phyloP scores from a whole-genome alignment of 495 filamentous ascomycete species.

The Daldinia grandis region DNA sequence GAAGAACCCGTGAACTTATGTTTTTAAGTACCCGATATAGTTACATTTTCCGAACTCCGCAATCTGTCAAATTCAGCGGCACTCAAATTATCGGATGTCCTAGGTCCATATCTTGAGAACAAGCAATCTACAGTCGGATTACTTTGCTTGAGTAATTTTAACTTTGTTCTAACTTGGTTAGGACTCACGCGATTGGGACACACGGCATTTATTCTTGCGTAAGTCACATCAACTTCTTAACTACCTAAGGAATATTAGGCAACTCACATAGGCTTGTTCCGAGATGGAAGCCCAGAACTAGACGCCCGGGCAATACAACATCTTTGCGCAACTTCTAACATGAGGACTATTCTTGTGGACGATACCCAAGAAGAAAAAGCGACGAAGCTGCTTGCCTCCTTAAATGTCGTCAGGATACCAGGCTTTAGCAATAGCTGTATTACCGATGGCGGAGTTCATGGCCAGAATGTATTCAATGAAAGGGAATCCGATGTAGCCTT shows the following conservation, averaged over 20 bases:
- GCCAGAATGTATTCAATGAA: neutral
- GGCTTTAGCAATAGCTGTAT: neutral
- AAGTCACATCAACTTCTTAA: slow-evolving; percentile 12
- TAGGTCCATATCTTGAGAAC: neutral
- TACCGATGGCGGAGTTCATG: neutral
- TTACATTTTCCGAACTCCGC: slow-evolving; percentile 30
- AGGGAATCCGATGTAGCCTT: slow-evolving; percentile 45
- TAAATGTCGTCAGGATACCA: slow-evolving; percentile 25
- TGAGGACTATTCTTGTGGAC: slow-evolving; percentile 18
- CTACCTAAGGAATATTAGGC: too few species aligned
- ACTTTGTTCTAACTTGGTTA: slow-evolving; percentile 63
- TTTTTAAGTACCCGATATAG: slow-evolving; percentile 14
- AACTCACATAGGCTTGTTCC: neutral
- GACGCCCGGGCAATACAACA: slow-evolving; percentile 52
- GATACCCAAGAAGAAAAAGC: slow-evolving; percentile 8
- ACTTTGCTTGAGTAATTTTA: slow-evolving; percentile 56
- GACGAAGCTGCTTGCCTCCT: neutral
- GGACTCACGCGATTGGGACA: slow-evolving; percentile 59
- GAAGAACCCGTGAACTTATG: neutral
- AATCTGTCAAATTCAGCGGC: slow-evolving; percentile 24
- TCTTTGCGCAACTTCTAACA: slow-evolving; percentile 51
- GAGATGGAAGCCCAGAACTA: slow-evolving; percentile 56
- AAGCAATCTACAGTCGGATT: slow-evolving; percentile 51
- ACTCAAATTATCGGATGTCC: neutral
- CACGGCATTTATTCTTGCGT: slow-evolving; percentile 62